Percentiles rank a stretch among this genome's conserved stretches.
Evolutionary conservation across 208 protist species (phyloP).

Genomic region (Angomonas ambiguus): DNA sequence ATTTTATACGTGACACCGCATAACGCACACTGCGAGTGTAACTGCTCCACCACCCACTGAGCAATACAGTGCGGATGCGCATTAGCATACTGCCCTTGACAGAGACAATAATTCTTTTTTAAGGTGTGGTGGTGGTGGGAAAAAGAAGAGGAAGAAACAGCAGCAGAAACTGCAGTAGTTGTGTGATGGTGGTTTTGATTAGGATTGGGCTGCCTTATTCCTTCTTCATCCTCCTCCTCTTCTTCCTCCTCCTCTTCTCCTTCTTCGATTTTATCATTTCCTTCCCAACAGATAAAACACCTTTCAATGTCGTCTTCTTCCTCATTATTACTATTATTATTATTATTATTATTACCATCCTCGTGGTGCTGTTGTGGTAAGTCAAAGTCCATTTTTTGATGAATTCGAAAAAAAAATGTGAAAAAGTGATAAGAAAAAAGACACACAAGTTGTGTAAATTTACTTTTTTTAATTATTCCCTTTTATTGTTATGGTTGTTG

Average conservation of each 20-base stretch:
- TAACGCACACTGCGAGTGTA: not conserved
- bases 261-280: not conserved
- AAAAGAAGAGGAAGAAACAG: too few species aligned
- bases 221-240: not conserved
- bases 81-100: not conserved
- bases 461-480: not conserved
- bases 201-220: not conserved
- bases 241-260: not conserved
- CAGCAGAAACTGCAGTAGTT: too few species aligned
- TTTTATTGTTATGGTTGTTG: not conserved
- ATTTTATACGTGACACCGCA: not conserved
- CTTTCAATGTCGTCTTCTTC: not conserved
- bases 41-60: not conserved
- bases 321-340: not conserved
- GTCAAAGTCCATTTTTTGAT: too few species aligned
- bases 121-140: too few species aligned
- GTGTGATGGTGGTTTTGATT: too few species aligned
- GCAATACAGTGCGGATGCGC: not conserved
- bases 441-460: not conserved
- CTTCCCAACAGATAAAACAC: not conserved
- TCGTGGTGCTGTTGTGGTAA: too few species aligned
- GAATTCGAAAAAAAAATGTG: too few species aligned
- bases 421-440: not conserved
- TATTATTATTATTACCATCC: not conserved
- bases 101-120: not conserved